Evolutionary conservation across 345 rosid species (phyloP).

Genomic region (Barbarea vulgaris): DNA sequence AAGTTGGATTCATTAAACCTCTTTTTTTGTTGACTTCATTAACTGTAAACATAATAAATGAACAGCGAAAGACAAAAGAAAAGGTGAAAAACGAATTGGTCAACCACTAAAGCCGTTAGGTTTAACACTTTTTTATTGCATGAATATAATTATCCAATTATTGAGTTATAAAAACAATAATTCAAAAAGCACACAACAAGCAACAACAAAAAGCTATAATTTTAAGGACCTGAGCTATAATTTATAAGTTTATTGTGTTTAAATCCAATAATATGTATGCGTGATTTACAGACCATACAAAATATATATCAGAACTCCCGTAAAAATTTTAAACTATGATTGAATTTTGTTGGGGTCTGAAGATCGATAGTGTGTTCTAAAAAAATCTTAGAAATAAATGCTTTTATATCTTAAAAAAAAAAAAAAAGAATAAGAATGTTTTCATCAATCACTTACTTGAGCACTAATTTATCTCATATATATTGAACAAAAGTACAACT

Average conservation of each 20-base stretch:
- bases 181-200: neutral
- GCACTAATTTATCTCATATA: neutral
- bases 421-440: too few relatives aligned
- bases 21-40: neutral
- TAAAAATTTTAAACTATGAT: neutral
- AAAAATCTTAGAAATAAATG: neutral
- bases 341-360: neutral
- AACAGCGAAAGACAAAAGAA: neutral
- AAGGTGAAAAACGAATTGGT: slow-evolving; percentile 36
- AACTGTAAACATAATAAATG: slow-evolving; percentile 12
- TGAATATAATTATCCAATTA: slow-evolving; percentile 16
- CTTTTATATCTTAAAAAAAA: too few relatives aligned
- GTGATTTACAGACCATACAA: neutral
- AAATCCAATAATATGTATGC: neutral
- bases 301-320: neutral
- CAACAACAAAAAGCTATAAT: too few relatives aligned
- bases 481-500: neutral
- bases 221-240: neutral
- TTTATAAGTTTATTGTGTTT: neutral
- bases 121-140: slow-evolving; percentile 29
- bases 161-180: neutral
- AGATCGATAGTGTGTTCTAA: neutral
- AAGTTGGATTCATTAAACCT: slow-evolving; percentile 1
- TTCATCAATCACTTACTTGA: neutral
- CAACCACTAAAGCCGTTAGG: slow-evolving; percentile 37